Evolutionary conservation across 176 grass and related monocot genomes (phyloP), one percentile per base, ranked within the genome.

Genomic region (Paspalum notatum): DNA sequence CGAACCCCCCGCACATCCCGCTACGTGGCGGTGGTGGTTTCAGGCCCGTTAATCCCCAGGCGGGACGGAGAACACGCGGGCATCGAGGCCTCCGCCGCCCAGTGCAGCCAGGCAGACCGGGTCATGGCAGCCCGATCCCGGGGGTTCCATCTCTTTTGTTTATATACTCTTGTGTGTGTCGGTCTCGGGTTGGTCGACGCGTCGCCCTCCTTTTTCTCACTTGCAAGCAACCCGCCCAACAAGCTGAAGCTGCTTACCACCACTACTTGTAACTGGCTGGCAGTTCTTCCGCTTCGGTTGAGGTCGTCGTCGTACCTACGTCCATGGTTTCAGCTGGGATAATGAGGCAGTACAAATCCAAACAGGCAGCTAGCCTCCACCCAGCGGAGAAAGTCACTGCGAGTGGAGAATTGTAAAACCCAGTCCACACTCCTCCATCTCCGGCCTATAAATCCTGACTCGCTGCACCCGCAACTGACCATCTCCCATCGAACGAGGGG

Each of bases 181-280:
- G n/a, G n/a, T 38, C 85, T 82, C 65, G 79, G 63, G 56, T 47
- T 60, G 3, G 43, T 41, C 72, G 16, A 17, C 12, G 7, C 0
- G 12, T 12, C 42, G 20, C 9, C 46, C 22, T 71, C 60, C 67
- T 4, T 65, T 87, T 78, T 73, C 78, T 88, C 83, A 15, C 73
- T 47, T 27, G 57, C 78, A 78, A 90, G 83, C 88, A 82, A 86
- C 77, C 47, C 25, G n/a, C n/a, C n/a, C n/a, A n/a, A 32, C 32
- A 32, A 32, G 32, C 32, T 32, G n/a, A n/a, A n/a, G n/a, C n/a
- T n/a, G n/a, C n/a, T n/a, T n/a, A n/a, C n/a, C n/a, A n/a, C n/a
- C n/a, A n/a, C n/a, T n/a, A n/a, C n/a, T n/a, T n/a, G n/a, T n/a
- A n/a, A n/a, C n/a, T n/a, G n/a, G n/a, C n/a, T n/a, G n/a, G 46